A percentile compares a stretch with the other conserved stretches of the same genome.
Conservation (phyloP, 768 basidiomycete species). For the Pisolithus orientalis region DNA sequence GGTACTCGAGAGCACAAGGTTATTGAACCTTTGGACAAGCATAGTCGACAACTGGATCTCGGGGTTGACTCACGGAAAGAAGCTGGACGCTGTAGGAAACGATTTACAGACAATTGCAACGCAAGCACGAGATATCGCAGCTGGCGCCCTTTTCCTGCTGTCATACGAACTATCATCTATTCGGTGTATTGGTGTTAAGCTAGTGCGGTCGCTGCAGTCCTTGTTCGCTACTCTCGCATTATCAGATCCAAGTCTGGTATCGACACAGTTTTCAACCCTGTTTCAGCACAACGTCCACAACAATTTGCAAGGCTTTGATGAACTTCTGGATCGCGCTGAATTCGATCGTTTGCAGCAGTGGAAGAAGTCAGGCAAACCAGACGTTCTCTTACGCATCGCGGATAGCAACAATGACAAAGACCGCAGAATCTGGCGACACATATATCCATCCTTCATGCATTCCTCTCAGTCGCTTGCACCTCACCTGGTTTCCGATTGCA, state of each 20-base stretch:
- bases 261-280: conserved; percentile 42
- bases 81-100: conserved; percentile 33
- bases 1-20: conserved; percentile 56
- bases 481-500: conserved; percentile 42
- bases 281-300: conserved; percentile 46
- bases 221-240: conserved; percentile 41
- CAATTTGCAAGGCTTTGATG: conserved; percentile 54
- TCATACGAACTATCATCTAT: conserved; percentile 48
- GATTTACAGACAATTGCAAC: conserved; percentile 37
- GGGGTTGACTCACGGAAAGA: conserved; percentile 36
- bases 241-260: conserved; percentile 20
- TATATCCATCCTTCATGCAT: conserved; percentile 62
- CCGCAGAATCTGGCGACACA: conserved; percentile 65
- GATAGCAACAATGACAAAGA: conserved; percentile 67
- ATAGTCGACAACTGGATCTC: conserved; percentile 67
- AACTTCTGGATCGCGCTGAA: conserved; percentile 58
- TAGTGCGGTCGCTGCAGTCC: conserved; percentile 51
- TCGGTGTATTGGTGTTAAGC: conserved; percentile 55
- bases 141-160: conserved; percentile 70
- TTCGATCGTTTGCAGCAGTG: conserved; percentile 60
- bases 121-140: conserved; percentile 58
- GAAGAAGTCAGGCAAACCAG: conserved; percentile 49
- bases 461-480: conserved; percentile 45
- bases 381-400: conserved; percentile 60
- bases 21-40: conserved; percentile 69